phyloP scores from a whole-genome alignment of 208 protist genomes.

The Crithidia mellificae region DNA sequence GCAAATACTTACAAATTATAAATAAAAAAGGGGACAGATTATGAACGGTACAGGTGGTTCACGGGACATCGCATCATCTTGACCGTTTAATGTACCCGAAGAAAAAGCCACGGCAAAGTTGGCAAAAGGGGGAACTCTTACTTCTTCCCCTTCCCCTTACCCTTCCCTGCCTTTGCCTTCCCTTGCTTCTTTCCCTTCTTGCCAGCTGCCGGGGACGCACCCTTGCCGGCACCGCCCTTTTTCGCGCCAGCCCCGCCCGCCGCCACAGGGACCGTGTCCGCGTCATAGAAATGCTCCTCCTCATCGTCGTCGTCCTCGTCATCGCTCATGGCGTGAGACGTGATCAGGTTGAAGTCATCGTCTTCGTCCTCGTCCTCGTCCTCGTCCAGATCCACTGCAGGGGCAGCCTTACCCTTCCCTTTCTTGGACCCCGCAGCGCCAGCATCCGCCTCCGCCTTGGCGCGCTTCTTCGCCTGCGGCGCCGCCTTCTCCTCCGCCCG shows the following conservation, averaged over 20 bases:
- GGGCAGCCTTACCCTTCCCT: slow-evolving; percentile 7
- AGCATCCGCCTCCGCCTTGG: slow-evolving; percentile 5
- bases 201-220: background rate
- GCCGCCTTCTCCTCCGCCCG: slow-evolving; percentile 6
- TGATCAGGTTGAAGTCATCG: slow-evolving; percentile 15
- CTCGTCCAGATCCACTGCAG: background rate
- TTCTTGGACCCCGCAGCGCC: too few species aligned
- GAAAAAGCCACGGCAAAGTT: too few species aligned
- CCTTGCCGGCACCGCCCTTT: background rate
- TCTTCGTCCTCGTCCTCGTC: slow-evolving; percentile 17
- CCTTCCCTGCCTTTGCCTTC: slow-evolving; percentile 9
- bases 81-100: too few species aligned
- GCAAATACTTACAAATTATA: too few species aligned
- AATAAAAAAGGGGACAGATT: too few species aligned
- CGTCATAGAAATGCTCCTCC: slow-evolving; percentile 76
- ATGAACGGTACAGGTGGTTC: too few species aligned
- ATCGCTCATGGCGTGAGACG: slow-evolving; percentile 19
- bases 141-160: slow-evolving; percentile 13
- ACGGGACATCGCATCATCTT: too few species aligned
- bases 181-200: slow-evolving; percentile 38
- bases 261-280: slow-evolving; percentile 34
- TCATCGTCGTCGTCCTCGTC: slow-evolving; percentile 54
- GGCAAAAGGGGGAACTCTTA: background rate
- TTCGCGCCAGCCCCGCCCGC: background rate
- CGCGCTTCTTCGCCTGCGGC: background rate